These are phyloP conservation scores for Solanum stenotomum DNA, from an alignment of 257 asterid species.

Conservation along the genomic window DNA sequence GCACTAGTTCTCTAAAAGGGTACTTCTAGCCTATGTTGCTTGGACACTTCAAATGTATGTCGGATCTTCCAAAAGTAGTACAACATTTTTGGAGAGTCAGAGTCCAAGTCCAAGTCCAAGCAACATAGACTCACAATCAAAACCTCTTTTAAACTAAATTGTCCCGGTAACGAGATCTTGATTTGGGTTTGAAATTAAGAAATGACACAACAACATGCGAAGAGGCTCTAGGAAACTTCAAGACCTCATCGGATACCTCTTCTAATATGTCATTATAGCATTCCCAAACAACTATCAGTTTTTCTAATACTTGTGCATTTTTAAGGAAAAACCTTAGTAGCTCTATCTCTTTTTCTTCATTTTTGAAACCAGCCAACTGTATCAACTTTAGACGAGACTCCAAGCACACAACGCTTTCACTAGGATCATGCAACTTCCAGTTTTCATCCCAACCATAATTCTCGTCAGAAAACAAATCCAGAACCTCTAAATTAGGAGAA, in stretches of 20 bases:
- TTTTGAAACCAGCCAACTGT: background rate
- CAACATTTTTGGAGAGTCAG: too few species aligned
- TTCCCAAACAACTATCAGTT: background rate
- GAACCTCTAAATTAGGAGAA: slow-evolving; percentile 2
- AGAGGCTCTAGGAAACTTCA: background rate
- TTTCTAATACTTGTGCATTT: background rate
- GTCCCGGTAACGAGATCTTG: background rate
- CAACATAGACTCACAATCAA: background rate
- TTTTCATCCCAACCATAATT: background rate
- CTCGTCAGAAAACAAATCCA: background rate
- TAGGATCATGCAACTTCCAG: background rate
- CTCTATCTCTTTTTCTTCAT: background rate
- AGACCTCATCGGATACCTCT: background rate
- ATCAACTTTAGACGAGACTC: background rate
- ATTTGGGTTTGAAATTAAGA: background rate
- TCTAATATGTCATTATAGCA: background rate
- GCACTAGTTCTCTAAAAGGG: background rate
- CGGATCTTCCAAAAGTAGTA: background rate
- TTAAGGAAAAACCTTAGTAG: background rate
- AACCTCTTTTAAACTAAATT: background rate
- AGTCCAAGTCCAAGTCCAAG: background rate
- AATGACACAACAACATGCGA: background rate
- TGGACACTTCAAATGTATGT: background rate
- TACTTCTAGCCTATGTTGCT: background rate
- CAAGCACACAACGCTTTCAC: background rate